These are phyloP conservation scores for Pueraria montana DNA, from an alignment of 306 rosid species.

Conservation along the genomic window DNA sequence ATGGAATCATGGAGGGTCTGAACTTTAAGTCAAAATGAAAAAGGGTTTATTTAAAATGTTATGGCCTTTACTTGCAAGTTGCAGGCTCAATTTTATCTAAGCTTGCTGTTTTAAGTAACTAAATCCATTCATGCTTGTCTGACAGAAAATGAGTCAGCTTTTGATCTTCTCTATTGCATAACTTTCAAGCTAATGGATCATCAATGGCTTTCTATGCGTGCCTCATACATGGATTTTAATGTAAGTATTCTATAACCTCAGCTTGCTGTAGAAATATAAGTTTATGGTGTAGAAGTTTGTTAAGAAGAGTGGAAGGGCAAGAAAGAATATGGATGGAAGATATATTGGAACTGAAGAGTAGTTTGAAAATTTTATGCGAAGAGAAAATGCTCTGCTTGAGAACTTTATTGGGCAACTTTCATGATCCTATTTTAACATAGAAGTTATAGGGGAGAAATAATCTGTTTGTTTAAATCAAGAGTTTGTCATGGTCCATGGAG, in stretches of 20 bases:
- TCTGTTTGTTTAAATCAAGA: not conserved
- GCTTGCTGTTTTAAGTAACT: conserved; percentile 35
- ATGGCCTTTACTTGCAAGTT: conserved; percentile 22
- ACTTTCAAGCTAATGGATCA: conserved; percentile 99
- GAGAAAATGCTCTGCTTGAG: conserved; percentile 1
- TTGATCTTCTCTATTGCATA: conserved; percentile 94
- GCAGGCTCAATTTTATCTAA: conserved; percentile 16
- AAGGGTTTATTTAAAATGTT: not conserved
- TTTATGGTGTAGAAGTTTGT: conserved; percentile 1
- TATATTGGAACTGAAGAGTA: not conserved
- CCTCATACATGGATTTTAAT: conserved; percentile 99
- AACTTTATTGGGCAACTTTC: not conserved
- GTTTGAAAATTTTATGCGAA: conserved; percentile 1
- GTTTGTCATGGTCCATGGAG: conserved; percentile 12
- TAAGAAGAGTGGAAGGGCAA: not conserved
- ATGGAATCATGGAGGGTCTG: not conserved
- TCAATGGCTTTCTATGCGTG: conserved; percentile 97
- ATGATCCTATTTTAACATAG: not conserved
- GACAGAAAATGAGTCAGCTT: conserved; percentile 90
- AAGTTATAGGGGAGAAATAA: too few relatives aligned
- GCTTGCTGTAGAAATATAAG: conserved; percentile 16
- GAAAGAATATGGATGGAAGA: conserved; percentile 24
- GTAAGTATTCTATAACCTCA: conserved; percentile 62
- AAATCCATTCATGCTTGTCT: conserved; percentile 40
- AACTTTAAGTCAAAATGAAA: conserved; percentile 19